Conservation (phyloP, 768 basidiomycete species). For the Hysterangium stoloniferum region DNA sequence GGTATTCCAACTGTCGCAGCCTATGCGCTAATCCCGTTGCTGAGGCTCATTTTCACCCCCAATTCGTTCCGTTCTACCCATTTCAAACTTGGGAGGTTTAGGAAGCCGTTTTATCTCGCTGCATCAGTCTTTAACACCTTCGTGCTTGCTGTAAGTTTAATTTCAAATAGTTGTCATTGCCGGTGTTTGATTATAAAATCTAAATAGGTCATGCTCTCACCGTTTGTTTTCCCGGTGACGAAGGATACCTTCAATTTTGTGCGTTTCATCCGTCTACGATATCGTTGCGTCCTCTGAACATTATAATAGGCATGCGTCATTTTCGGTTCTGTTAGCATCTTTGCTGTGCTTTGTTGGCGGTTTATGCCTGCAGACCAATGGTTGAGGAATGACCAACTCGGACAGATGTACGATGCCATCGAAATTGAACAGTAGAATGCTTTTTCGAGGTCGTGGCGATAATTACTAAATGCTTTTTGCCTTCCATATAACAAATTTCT, state of each 20-base stretch:
- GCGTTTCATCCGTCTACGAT: conserved; percentile 23
- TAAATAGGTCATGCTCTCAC: conserved; percentile 68
- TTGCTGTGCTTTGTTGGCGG: conserved; percentile 71
- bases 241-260: conserved; percentile 81
- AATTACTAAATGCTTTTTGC: too few species aligned
- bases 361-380: conserved; percentile 74
- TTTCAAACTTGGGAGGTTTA: conserved; percentile 62
- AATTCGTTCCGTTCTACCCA: conserved; percentile 63
- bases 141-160: conserved; percentile 55
- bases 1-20: conserved; percentile 83
- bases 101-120: conserved; percentile 60
- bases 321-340: conserved; percentile 69
- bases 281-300: conserved; percentile 6
- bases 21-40: conserved; percentile 72
- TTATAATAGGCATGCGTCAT: conserved; percentile 59
- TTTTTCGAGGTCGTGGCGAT: not conserved
- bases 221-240: conserved; percentile 80
- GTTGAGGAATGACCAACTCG: conserved; percentile 59
- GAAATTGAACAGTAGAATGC: conserved; percentile 13
- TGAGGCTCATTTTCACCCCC: conserved; percentile 74
- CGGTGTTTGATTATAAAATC: conserved; percentile 8
- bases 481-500: not conserved
- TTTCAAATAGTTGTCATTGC: conserved; percentile 5
- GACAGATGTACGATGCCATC: conserved; percentile 35
- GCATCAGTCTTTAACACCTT: conserved; percentile 67